Evolutionary conservation across 2,329 filamentous ascomycete species (phyloP), one percentile per base, ranked within the genome.

Genomic region (Colletotrichum tropicicola): DNA sequence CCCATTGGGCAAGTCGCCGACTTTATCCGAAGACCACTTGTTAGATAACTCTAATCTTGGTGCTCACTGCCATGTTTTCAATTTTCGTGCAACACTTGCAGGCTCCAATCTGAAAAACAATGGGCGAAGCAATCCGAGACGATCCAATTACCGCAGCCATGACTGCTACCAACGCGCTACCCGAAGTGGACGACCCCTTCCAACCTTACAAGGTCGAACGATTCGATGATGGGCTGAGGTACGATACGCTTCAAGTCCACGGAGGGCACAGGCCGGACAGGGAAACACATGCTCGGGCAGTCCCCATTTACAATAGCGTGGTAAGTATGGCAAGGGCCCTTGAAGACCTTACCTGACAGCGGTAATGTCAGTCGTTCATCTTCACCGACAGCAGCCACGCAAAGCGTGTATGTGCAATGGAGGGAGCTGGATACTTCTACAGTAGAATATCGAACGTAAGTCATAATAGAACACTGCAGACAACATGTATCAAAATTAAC

Each of bases 371-470:
- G 91, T 97, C 93, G 73, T 99, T 85, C 80, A 89, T 89, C 56
- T 98, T 99, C 87, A 91, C 98, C 87, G 93, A 98, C 83, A 97
- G 93, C 55, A 94, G 94, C 48, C 96, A 98, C 74, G 96, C 93
- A 66, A 95, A 96, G 56, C 90, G 93, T 77, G 90, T 98, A 39
- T 98, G 98, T 77, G 92, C 93, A 75, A 92, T 99, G 78, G 96
- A 98, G 83, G 93, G 98, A 80, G 92, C 92, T 73, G 96, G 94
- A 80, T 98, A 98, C 82, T 97, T 98, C 78, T 98, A 99, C 85
- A 96, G 91, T 78, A 92, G 96, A 69, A 93, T 98, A 73, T 93
- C 92, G 91, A 98, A 98, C 80, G 92, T 93, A 74, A 75, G 87
- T 79, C 7, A n/a, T n/a, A n/a, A n/a, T n/a, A n/a, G n/a, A n/a